Evolutionary conservation across 208 protist species (phyloP).

Genomic region (Lotmaria passim): DNA sequence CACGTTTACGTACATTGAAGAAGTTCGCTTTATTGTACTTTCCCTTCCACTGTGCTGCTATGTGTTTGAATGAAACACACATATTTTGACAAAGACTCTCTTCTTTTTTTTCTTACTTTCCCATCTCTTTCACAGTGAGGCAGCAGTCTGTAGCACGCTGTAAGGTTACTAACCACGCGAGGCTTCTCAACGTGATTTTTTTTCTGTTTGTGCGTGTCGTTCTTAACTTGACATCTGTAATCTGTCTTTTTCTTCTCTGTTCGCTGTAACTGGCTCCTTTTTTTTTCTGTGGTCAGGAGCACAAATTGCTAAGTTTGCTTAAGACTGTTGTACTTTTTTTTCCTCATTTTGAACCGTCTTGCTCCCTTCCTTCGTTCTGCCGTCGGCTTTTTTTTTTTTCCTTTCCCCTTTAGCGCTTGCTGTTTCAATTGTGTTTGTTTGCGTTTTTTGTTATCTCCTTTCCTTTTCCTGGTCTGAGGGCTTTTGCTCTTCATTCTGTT

Average conservation of each 20-base stretch:
- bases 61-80: not conserved
- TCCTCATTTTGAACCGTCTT: too few species aligned
- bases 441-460: not conserved
- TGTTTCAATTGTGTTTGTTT: too few species aligned
- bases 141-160: not conserved
- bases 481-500: not conserved
- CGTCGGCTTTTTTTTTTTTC: conserved; percentile 25
- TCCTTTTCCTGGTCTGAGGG: conserved; percentile 1
- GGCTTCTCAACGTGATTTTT: not conserved
- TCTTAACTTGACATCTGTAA: not conserved
- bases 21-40: conserved; percentile 12
- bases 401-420: not conserved
- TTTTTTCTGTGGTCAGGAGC: not conserved
- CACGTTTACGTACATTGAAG: conserved; percentile 5
- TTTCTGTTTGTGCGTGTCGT: too few species aligned
- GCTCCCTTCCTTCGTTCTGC: too few species aligned
- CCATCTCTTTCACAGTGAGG: not conserved
- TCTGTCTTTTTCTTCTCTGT: not conserved
- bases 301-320: not conserved
- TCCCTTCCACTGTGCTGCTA: not conserved
- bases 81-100: not conserved
- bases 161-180: not conserved
- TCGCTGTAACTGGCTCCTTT: not conserved
- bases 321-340: conserved; percentile 19
- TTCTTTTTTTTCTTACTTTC: not conserved